phyloP scores from a whole-genome alignment of 1,284 basidiomycete genomes.

The Malassezia sympodialis region DNA sequence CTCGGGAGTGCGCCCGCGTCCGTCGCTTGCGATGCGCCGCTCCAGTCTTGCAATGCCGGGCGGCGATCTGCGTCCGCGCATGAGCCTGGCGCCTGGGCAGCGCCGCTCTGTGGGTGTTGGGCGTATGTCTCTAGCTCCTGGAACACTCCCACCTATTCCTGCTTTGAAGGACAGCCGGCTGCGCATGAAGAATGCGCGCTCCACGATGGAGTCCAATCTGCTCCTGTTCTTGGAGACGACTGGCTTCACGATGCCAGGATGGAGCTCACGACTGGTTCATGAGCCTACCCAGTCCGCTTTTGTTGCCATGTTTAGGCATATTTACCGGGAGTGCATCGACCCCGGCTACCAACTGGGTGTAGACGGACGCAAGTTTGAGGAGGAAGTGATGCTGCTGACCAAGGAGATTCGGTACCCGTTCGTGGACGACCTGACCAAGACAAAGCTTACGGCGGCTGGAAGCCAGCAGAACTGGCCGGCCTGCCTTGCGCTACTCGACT shows the following conservation, averaged over 20 bases:
- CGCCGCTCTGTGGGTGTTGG: constrained; percentile 12
- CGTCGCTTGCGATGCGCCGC: constrained; percentile 13
- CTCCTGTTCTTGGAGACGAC: constrained; percentile 33
- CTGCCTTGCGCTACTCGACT: constrained; percentile 44
- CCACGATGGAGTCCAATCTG: constrained; percentile 34
- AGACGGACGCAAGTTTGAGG: constrained; percentile 41
- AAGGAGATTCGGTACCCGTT: constrained; percentile 45
- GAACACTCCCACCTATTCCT: background rate
- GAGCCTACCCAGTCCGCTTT: constrained; percentile 44
- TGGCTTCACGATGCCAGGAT: constrained; percentile 37
- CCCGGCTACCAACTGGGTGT: constrained; percentile 31
- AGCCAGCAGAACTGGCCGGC: constrained; percentile 45
- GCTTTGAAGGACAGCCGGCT: constrained; percentile 29
- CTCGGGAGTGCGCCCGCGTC: background rate
- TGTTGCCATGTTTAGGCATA: constrained; percentile 42
- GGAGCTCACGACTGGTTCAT: constrained; percentile 34
- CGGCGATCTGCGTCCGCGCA: background rate
- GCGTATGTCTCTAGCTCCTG: constrained; percentile 13
- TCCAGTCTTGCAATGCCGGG: constrained; percentile 7
- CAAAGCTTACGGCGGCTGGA: constrained; percentile 42
- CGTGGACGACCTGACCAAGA: constrained; percentile 44
- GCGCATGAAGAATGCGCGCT: constrained; percentile 13
- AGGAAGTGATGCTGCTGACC: constrained; percentile 39
- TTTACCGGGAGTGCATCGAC: constrained; percentile 40
- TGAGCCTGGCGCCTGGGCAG: constrained; percentile 6